These are phyloP conservation scores for Triticum turgidum DNA, from an alignment of 176 grass and related monocot species.

Conservation along the genomic window DNA sequence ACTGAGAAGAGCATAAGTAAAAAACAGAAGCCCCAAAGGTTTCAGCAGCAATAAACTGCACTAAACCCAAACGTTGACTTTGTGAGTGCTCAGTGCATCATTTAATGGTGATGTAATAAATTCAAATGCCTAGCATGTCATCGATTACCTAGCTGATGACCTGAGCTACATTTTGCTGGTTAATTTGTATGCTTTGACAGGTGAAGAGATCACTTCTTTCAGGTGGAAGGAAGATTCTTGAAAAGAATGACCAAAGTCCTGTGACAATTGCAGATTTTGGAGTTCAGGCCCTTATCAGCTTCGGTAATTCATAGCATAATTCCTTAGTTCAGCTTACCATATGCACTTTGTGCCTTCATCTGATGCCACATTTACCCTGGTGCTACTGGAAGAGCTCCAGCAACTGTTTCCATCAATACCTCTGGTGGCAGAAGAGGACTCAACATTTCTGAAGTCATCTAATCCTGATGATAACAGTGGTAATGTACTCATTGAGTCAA, in stretches of 20 bases:
- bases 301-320: constrained; percentile 46
- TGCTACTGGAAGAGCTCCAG: constrained; percentile 64
- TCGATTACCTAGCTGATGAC: neutral
- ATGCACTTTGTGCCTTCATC: constrained; percentile 15
- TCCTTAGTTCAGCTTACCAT: constrained; percentile 19
- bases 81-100: neutral
- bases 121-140: neutral
- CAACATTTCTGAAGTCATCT: constrained; percentile 52
- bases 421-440: constrained; percentile 91
- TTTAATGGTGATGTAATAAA: constrained; percentile 4
- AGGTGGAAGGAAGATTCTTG: constrained; percentile 59
- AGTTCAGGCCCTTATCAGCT: constrained; percentile 89
- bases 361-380: constrained; percentile 35
- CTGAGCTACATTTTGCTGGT: neutral
- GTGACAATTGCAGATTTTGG: constrained; percentile 90
- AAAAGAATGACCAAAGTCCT: constrained; percentile 78
- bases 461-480: constrained; percentile 32
- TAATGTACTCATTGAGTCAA: constrained; percentile 58
- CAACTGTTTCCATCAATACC: constrained; percentile 79
- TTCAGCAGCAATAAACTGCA: neutral
- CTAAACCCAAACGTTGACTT: neutral
- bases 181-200: constrained; percentile 44
- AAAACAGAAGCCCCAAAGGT: neutral
- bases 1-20: neutral
- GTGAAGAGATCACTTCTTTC: constrained; percentile 83